phyloP scores from a whole-genome alignment of 176 grass and related monocot species.

The Rhynchospora pubera region DNA sequence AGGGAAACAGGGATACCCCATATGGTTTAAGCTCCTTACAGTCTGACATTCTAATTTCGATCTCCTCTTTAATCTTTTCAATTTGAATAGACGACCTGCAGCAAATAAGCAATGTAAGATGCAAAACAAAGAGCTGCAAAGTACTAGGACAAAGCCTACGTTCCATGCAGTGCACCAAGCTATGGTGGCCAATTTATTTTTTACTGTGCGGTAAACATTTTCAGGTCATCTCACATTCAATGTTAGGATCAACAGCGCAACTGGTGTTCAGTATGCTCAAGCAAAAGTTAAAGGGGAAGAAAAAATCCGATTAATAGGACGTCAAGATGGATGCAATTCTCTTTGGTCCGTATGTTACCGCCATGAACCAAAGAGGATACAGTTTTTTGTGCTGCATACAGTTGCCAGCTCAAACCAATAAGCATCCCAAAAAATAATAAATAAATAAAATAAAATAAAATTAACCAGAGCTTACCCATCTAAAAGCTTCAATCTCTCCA shows the following conservation, averaged over 20 bases:
- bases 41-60: conserved; percentile 71
- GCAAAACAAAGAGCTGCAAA: conserved; percentile 4
- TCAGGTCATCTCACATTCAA: background rate
- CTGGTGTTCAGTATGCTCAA: background rate
- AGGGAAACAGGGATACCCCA: conserved; percentile 76
- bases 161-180: background rate
- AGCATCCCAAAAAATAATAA: background rate
- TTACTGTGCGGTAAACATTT: background rate
- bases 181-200: background rate
- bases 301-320: conserved; percentile 9
- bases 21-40: conserved; percentile 69
- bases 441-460: conserved; percentile 11
- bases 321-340: background rate
- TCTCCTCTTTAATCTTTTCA: conserved; percentile 62
- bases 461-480: conserved; percentile 42
- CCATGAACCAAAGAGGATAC: conserved; percentile 12
- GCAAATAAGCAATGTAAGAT: conserved; percentile 17
- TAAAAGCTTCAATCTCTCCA: conserved; percentile 63
- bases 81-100: conserved; percentile 33
- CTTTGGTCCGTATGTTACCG: background rate
- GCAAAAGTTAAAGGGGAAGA: background rate
- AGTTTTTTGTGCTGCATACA: background rate
- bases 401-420: conserved; percentile 16
- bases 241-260: background rate
- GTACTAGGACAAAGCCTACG: no score